Evolutionary conservation across 495 filamentous ascomycete genomes (phyloP).

Genomic region (Penicillium alfredii): DNA sequence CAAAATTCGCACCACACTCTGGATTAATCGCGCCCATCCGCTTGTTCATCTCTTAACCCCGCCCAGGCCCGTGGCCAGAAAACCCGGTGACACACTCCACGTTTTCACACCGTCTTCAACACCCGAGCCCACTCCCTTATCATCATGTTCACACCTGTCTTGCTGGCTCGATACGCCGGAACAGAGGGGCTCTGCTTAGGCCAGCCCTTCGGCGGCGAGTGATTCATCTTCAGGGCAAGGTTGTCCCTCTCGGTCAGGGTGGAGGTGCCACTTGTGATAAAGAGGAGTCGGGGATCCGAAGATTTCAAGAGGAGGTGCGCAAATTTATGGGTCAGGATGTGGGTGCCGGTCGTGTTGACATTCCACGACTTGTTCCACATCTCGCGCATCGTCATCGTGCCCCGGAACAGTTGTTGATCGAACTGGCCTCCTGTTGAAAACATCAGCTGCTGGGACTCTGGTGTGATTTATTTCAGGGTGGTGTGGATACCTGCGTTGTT

Average conservation of each 20-base stretch:
- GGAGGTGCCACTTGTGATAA: slow-evolving; percentile 45
- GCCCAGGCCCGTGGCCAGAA: slow-evolving; percentile 48
- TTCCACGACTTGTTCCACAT: slow-evolving; percentile 50
- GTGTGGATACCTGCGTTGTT: slow-evolving; percentile 42
- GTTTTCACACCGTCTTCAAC: slow-evolving; percentile 58
- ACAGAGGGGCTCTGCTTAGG: slow-evolving; percentile 27
- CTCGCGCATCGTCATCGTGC: slow-evolving; percentile 31
- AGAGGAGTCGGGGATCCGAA: slow-evolving; percentile 41
- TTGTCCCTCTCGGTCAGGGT: slow-evolving; percentile 37
- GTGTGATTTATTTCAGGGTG: not conserved
- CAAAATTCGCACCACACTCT: slow-evolving; percentile 34
- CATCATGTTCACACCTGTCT: slow-evolving; percentile 61
- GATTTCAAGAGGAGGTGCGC: slow-evolving; percentile 42
- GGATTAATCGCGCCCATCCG: slow-evolving; percentile 41
- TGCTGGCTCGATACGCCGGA: slow-evolving; percentile 45
- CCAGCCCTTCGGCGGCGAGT: slow-evolving; percentile 40
- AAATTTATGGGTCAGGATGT: slow-evolving; percentile 42
- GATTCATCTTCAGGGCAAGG: slow-evolving; percentile 21
- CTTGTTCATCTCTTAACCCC: slow-evolving; percentile 27
- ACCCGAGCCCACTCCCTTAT: slow-evolving; percentile 52
- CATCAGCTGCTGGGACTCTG: slow-evolving; percentile 2
- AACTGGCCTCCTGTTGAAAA: slow-evolving; percentile 27
- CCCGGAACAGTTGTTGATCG: slow-evolving; percentile 26
- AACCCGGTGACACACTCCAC: slow-evolving; percentile 49
- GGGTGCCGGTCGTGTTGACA: slow-evolving; percentile 48